These are phyloP conservation scores for Picochlorum costavermella DNA, from an alignment of 139 green algal species.

Conservation along the genomic window DNA sequence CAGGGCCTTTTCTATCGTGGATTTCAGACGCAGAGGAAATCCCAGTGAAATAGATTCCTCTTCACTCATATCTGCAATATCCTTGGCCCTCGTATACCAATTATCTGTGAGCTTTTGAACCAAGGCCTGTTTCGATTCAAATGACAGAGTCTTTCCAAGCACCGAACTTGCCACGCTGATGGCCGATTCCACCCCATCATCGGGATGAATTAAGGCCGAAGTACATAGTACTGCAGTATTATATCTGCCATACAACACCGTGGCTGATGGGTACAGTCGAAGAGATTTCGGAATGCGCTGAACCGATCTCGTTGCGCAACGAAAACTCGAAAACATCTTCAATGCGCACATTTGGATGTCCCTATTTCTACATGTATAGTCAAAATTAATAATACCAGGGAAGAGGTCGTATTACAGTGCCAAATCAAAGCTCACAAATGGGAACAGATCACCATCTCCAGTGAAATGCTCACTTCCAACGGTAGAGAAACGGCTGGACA, in stretches of 20 bases:
- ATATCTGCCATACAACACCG: too few relatives aligned
- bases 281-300: slow-evolving; percentile 1
- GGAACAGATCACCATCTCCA: slow-evolving; percentile 50
- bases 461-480: slow-evolving; percentile 29
- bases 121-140: not conserved
- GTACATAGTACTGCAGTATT: too few relatives aligned
- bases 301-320: not conserved
- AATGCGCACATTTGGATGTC: not conserved
- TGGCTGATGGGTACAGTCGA: not conserved
- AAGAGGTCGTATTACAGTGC: slow-evolving; percentile 54
- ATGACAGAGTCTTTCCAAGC: not conserved
- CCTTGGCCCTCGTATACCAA: slow-evolving; percentile 28
- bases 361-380: too few relatives aligned
- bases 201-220: not conserved
- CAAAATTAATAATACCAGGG: too few relatives aligned
- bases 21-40: slow-evolving; percentile 19
- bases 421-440: slow-evolving; percentile 79
- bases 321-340: too few relatives aligned
- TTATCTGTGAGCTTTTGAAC: slow-evolving; percentile 15
- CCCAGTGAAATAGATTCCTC: slow-evolving; percentile 15
- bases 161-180: slow-evolving; percentile 2
- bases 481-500: slow-evolving; percentile 29
- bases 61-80: slow-evolving; percentile 25
- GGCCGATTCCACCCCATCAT: slow-evolving; percentile 1
- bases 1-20: slow-evolving; percentile 3